Base-by-base conservation (phyloP, 805 yeast species). In the Pichia scutulata region DNA sequence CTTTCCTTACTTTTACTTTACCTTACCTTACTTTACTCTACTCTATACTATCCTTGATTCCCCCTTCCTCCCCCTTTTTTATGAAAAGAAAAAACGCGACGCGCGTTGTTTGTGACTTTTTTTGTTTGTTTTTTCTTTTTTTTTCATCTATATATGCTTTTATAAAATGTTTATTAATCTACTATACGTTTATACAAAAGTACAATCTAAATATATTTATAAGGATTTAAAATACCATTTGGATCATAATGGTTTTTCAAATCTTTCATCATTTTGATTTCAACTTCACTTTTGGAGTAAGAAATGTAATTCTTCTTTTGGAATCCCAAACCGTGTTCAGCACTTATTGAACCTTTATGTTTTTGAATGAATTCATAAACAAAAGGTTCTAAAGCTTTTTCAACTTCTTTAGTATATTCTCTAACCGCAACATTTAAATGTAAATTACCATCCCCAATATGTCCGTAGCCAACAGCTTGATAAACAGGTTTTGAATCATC, bases 261-360 rank as follows among this genome's bases (percentile, higher is more conserved):
- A 39, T 81, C 81, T 65, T 82, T 84, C 77, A 93, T 90, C 71
- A 89, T 66, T 40, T 72, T 64, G 52, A 93, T 78, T 65, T 89
- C 90, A 47, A 72, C 70, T 13, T 76, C 81, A 55, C 80, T 78
- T 74, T 90, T 93, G 47, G 95, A 78, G 71, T 92, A 93, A 10
- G 84, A 84, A 57, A 92, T 77, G 66, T 86, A 93, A 63, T 87
- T 86, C 60, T 85, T 89, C 84, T 93, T 93, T 63, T 92, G 97
- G 78, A 93, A 88, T 0, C 99, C 99, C 51, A 93, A 75, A 16
- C 99, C 99, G 66, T 93, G 99, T 68, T 93, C 99, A 25, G 99
- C 99, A 52, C 95, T 85, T 48, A 93, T 84, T 1, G 98, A 90
- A 22, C 99, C 99, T 33, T 82, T 71, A 55, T 79, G 74, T 25